Evolutionary conservation across 2,329 filamentous ascomycete species (phyloP).

Genomic region (Thermoascus crustaceus): DNA sequence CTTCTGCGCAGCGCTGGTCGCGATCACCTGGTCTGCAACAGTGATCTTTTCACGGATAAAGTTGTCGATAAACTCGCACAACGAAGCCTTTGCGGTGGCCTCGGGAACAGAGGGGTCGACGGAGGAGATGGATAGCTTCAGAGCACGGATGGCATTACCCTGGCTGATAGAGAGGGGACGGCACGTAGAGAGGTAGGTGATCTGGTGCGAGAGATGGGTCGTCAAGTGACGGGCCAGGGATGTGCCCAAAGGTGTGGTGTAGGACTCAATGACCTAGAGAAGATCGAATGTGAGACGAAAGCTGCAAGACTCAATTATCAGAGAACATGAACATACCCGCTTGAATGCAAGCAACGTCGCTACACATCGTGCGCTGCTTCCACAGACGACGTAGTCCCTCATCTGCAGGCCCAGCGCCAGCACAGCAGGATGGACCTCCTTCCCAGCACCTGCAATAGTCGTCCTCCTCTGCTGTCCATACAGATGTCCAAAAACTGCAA

Average conservation of each 20-base stretch:
- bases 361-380: constrained; percentile 80
- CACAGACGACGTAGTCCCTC: constrained; percentile 77
- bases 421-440: constrained; percentile 77
- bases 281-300: neutral
- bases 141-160: constrained; percentile 90
- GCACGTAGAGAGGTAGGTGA: constrained; percentile 87
- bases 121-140: constrained; percentile 86
- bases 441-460: constrained; percentile 52
- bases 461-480: constrained; percentile 66
- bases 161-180: constrained; percentile 95
- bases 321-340: constrained; percentile 47
- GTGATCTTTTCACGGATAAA: constrained; percentile 88
- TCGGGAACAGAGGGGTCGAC: constrained; percentile 82
- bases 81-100: constrained; percentile 66
- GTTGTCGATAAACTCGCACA: constrained; percentile 74
- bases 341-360: constrained; percentile 86
- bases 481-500: constrained; percentile 74
- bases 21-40: constrained; percentile 78
- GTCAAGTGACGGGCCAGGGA: constrained; percentile 87
- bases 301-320: neutral
- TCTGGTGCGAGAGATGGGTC: constrained; percentile 86
- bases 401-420: constrained; percentile 83
- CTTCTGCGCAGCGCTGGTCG: constrained; percentile 63
- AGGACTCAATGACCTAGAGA: constrained; percentile 75
- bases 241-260: constrained; percentile 75